Conservation (phyloP, 2,329 filamentous ascomycete species). For the Microsporum audouinii region DNA sequence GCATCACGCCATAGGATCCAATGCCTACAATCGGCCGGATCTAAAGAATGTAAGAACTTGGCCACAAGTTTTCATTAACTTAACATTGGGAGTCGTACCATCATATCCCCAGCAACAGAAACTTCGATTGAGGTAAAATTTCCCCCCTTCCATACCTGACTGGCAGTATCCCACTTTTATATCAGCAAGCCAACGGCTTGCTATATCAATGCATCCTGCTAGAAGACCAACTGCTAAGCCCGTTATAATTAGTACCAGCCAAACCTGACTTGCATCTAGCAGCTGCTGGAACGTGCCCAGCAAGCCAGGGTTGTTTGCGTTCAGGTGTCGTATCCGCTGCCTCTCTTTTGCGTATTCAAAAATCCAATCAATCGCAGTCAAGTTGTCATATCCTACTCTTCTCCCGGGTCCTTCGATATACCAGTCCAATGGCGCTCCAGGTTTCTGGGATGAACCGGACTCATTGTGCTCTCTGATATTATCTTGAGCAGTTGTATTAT, state of each 20-base stretch:
- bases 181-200: constrained; percentile 86
- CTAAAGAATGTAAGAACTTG: constrained; percentile 25
- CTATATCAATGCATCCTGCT: constrained; percentile 80
- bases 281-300: constrained; percentile 61
- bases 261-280: constrained; percentile 78
- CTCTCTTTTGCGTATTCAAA: constrained; percentile 97
- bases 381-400: constrained; percentile 85
- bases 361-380: constrained; percentile 98
- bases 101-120: constrained; percentile 95
- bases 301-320: constrained; percentile 56
- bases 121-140: constrained; percentile 78
- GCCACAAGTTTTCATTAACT: constrained; percentile 6
- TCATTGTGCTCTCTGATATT: constrained; percentile 20
- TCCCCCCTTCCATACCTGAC: constrained; percentile 62
- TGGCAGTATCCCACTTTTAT: constrained; percentile 83
- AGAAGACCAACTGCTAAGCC: constrained; percentile 73
- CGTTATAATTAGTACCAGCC: constrained; percentile 76
- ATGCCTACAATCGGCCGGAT: constrained; percentile 66
- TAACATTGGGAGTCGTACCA: constrained; percentile 25
- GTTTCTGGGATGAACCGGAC: constrained; percentile 27
- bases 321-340: constrained; percentile 68
- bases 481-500: constrained; percentile 13
- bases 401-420: constrained; percentile 78
- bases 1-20: constrained; percentile 80
- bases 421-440: constrained; percentile 55